These are phyloP conservation scores for Suillus luteus DNA, from an alignment of 768 basidiomycete genomes.

Conservation along the genomic window DNA sequence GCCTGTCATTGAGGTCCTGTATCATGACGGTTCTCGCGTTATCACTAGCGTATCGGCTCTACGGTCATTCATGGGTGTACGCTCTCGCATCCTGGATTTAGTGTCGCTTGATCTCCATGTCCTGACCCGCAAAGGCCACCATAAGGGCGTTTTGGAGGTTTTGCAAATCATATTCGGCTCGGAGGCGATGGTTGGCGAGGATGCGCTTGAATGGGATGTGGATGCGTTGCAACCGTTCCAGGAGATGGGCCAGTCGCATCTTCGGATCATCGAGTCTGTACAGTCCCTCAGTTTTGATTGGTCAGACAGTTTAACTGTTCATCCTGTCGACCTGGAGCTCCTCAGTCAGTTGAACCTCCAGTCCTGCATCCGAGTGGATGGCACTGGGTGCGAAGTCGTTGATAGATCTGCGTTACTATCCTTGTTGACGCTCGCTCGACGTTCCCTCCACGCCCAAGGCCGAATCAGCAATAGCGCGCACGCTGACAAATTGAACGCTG, in stretches of 20 bases:
- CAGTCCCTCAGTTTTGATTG: conserved; percentile 88
- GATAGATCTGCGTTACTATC: conserved; percentile 73
- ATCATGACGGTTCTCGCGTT: conserved; percentile 70
- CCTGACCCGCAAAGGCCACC: conserved; percentile 75
- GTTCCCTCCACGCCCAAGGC: conserved; percentile 67
- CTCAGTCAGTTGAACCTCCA: conserved; percentile 67
- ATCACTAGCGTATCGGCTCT: conserved; percentile 68
- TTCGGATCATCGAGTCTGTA: conserved; percentile 85
- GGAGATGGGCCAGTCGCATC: conserved; percentile 79
- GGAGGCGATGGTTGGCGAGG: conserved; percentile 49
- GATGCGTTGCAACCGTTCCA: conserved; percentile 58
- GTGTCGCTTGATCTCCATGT: conserved; percentile 88
- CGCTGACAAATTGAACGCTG: conserved; percentile 63
- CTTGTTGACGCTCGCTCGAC: conserved; percentile 62
- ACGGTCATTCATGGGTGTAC: conserved; percentile 76
- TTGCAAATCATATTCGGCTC: conserved; percentile 82
- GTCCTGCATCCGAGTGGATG: conserved; percentile 66
- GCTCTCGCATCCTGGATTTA: conserved; percentile 83
- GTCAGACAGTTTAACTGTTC: conserved; percentile 70
- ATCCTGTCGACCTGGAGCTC: conserved; percentile 62
- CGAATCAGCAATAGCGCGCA: conserved; percentile 62
- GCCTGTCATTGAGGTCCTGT: conserved; percentile 58
- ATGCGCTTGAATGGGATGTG: conserved; percentile 42
- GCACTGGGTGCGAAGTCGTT: conserved; percentile 79
- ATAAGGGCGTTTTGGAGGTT: conserved; percentile 71